Base-by-base conservation (phyloP, 768 basidiomycete genomes). In the Tricholoma matsutake region DNA sequence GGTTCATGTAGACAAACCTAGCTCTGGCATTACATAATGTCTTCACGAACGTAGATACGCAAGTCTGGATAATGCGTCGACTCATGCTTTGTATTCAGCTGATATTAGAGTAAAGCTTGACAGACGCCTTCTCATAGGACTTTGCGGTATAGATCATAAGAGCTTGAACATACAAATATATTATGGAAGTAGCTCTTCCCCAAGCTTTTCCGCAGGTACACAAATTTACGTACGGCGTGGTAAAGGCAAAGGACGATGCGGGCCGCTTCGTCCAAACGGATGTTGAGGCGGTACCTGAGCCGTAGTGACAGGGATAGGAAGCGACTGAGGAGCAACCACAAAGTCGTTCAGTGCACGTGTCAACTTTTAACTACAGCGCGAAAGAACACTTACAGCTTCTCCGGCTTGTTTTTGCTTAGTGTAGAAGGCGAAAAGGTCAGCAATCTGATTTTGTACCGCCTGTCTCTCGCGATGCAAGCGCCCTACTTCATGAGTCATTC, bases 401-500 rank as follows among this genome's bases (percentile, higher is more conserved):
- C 69, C 63, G 63, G 66, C 65, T 64, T 70, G 71, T 66, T 82
- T 86, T 64, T 88, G 87, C 68, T 86, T 88, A 16, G 84, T 82
- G 68, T 89, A 87, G 68, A 89, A 89, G 1, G 85, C 80, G 66
- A 89, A 88, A 54, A 91, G 72, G 64, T 91, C 88, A 1, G 85
- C 86, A 56, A 91, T 89, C 66, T 89, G 86, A 63, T 83, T 83
- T 67, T 91, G 87, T 14, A 90, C 75, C 22, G 70, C 73, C 64
- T 87, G 86, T 64, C 85, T 81, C 70, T 90, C 88, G 43, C 80
- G 78, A 64, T 89, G 85, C 18, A 90, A 73, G 35, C 83, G 81
- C 45, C 81, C 82, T 35, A 93, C 86, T 65, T 94, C 91, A 60
- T 87, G 80, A 6, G 88, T 87, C 81, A 90, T 88, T 22, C 78